Evolutionary conservation across 2,329 filamentous ascomycete genomes (phyloP).

Genomic region (Epichloe baconii): DNA sequence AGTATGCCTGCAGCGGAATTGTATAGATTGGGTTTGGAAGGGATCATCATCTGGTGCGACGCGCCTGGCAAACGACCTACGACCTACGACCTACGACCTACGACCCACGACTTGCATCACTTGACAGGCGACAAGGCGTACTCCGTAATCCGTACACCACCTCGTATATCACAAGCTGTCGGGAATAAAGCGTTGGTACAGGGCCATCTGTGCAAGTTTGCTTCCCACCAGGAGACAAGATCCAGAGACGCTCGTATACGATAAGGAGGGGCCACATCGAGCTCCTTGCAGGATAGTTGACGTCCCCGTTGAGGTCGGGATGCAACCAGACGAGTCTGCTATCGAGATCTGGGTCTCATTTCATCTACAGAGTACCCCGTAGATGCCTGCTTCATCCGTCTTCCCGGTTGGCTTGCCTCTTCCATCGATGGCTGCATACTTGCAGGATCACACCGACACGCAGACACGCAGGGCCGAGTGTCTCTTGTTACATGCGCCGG

Average conservation of each 20-base stretch:
- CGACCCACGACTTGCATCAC: too few species aligned
- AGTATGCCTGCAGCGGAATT: too few species aligned
- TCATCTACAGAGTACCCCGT: neutral
- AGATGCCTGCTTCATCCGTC: neutral
- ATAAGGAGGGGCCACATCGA: neutral
- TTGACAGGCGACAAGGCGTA: too few species aligned
- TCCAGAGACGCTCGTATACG: neutral
- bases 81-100: too few species aligned
- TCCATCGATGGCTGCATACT: neutral
- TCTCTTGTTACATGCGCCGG: neutral
- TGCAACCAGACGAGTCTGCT: neutral
- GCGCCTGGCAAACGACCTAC: too few species aligned
- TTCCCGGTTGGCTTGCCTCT: neutral
- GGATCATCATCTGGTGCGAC: too few species aligned
- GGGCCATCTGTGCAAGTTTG: neutral
- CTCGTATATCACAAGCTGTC: too few species aligned
- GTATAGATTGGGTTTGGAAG: too few species aligned
- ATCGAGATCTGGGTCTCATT: neutral
- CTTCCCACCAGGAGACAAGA: neutral
- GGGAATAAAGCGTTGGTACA: too few species aligned
- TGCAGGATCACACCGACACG: neutral
- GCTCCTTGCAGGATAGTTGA: neutral
- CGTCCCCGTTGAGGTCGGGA: neutral
- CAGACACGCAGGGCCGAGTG: neutral
- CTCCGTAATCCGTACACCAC: too few species aligned